Evolutionary conservation across 345 rosid species (phyloP), one percentile per base, ranked within the genome.

Genomic region (Eucalyptus lansdowneana): DNA sequence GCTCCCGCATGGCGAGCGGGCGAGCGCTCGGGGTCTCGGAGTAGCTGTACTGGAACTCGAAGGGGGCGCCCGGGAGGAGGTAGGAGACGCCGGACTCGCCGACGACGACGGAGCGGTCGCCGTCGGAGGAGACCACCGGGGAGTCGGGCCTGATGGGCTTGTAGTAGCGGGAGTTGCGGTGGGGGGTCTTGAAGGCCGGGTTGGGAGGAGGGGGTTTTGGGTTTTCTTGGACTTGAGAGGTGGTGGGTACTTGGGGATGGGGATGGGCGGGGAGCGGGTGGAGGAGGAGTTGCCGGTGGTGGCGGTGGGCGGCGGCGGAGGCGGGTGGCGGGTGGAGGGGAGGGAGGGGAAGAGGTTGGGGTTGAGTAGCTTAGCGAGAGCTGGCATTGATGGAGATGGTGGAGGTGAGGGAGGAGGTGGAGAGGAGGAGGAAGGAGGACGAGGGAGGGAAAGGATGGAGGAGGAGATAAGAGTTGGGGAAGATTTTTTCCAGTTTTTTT

Each of bases 1-100:
- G 99, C 91, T 97, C 99, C n/a, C 99, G 96, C 4, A 97, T 95
- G 6, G 97, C 99, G n/a, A 95, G 54, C 8, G 99, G 99, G 67
- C 95, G 95, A n/a, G 91, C 97, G 31, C 94, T 95, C 2, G 99
- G 98, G 40, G 94, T 94, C 92, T 97, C 99, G 1, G 98, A 95
- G 95, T 97, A 97, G 91, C 99, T 97, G 92, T 89, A 97, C 86
- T 97, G 99, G 76, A 97, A 97, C 92, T 97, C 99, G 90, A 97
- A 97, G 9, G 99, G n/a, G 5, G 99, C 98, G 15, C 96, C 99
- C 2, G 99, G 98, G 87, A 97, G 97, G 44, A 90, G 97, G 88
- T 97, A 96, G 19, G 99, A 96, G 29, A 97, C 94, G 83, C 99
- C 99, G 86, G 96, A 95, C 25, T 97, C 97, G 21, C 97, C 97